Percentiles rank a stretch among this genome's conserved stretches.
These are phyloP conservation scores for Colletotrichum navitas DNA, from an alignment of 2,329 filamentous ascomycete species.

Conservation along the genomic window DNA sequence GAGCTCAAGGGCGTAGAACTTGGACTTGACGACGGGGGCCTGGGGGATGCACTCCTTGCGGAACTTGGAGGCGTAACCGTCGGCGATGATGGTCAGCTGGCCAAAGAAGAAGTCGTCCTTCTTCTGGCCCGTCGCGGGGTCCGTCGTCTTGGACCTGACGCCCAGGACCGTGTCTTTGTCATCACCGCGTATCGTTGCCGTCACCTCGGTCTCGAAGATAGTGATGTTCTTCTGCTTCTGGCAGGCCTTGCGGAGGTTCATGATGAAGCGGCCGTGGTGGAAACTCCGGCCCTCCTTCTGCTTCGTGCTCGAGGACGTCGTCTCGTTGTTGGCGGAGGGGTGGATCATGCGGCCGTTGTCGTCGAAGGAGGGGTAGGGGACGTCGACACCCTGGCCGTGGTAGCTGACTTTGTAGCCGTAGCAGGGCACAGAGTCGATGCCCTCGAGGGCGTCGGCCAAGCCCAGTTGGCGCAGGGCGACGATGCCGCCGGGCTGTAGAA, in stretches of 20 bases:
- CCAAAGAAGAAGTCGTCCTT: constrained; percentile 85
- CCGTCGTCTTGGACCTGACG: constrained; percentile 78
- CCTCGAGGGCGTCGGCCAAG: constrained; percentile 84
- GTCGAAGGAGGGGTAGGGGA: constrained; percentile 81
- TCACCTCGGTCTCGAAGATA: constrained; percentile 90
- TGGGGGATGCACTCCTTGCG: constrained; percentile 80
- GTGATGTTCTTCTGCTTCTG: constrained; percentile 84
- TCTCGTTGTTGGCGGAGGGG: constrained; percentile 16
- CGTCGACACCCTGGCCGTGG: constrained; percentile 77
- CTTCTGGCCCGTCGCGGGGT: constrained; percentile 68
- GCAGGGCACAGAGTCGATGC: constrained; percentile 86
- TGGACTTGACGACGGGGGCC: constrained; percentile 79
- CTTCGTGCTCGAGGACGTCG: constrained; percentile 43
- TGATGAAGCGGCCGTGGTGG: constrained; percentile 95
- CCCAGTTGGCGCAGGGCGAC: constrained; percentile 84
- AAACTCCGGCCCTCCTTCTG: constrained; percentile 80
- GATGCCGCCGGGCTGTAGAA: constrained; percentile 93
- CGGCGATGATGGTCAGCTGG: constrained; percentile 86
- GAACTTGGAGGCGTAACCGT: constrained; percentile 94
- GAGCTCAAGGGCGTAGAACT: constrained; percentile 94
- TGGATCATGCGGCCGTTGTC: constrained; percentile 53
- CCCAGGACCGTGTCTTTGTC: constrained; percentile 81
- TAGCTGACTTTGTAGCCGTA: constrained; percentile 91
- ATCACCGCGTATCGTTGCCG: constrained; percentile 78
- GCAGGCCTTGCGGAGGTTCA: constrained; percentile 82